phyloP scores from a whole-genome alignment of 257 asterid genomes.

The Pogostemon cablin region DNA sequence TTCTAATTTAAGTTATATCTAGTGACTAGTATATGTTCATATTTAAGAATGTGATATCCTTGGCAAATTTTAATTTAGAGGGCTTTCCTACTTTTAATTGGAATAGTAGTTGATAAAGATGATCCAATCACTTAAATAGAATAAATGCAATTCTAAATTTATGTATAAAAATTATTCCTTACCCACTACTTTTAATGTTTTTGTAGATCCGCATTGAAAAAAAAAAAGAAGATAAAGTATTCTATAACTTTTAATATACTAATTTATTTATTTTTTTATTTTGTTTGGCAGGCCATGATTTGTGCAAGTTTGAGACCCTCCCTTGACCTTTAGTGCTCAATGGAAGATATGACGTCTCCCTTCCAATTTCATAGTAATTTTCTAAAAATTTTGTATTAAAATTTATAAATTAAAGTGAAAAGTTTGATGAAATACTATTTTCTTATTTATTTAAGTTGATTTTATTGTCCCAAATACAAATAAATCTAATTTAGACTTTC shows the following conservation, averaged over 20 bases:
- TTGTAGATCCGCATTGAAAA: too few species aligned
- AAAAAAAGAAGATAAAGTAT: too few species aligned
- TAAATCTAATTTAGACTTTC: neutral
- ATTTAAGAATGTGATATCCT: too few species aligned
- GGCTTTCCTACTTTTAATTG: too few species aligned
- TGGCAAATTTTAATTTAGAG: too few species aligned
- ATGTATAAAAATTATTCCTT: too few species aligned
- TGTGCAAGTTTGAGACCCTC: conserved; percentile 68
- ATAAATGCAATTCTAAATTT: too few species aligned
- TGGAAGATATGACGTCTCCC: neutral
- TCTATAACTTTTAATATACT: neutral
- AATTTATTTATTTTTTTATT: neutral
- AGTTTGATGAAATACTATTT: neutral
- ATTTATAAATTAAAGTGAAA: neutral
- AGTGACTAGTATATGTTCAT: too few species aligned
- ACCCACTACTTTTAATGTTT: too few species aligned
- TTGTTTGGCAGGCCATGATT: conserved; percentile 57
- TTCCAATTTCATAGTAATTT: neutral
- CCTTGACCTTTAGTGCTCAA: conserved; percentile 39
- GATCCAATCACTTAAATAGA: too few species aligned
- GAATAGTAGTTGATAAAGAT: too few species aligned
- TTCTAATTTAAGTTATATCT: too few species aligned
- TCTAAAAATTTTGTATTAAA: neutral
- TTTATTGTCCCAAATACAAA: conserved; percentile 1
- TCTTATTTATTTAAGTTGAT: neutral